Percentiles rank a stretch among this genome's conserved stretches.
Evolutionary conservation across 768 basidiomycete genomes (phyloP).

Genomic region (Hemileccinum rubropunctum): DNA sequence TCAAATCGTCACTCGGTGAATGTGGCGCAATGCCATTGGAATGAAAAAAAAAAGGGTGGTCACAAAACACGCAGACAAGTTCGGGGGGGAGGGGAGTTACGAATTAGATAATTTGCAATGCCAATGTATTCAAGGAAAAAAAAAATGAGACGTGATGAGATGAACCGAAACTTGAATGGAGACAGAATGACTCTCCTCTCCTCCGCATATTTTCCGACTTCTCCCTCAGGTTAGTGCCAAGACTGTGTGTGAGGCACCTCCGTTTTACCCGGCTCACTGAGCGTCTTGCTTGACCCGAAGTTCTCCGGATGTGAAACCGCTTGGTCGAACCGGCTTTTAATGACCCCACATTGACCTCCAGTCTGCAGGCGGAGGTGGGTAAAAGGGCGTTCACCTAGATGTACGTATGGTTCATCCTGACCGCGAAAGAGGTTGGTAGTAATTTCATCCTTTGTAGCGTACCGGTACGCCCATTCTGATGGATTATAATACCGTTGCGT

Average conservation of each 20-base stretch:
- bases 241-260: not conserved
- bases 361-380: not conserved
- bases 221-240: not conserved
- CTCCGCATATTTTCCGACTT: slow-evolving; percentile 6
- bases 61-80: slow-evolving; percentile 4
- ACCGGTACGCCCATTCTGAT: slow-evolving; percentile 30
- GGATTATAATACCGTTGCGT: not conserved
- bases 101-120: slow-evolving; percentile 28
- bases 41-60: slow-evolving; percentile 14
- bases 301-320: not conserved
- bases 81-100: slow-evolving; percentile 3
- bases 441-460: slow-evolving; percentile 31
- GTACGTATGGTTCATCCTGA: slow-evolving; percentile 13
- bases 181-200: not conserved
- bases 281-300: not conserved
- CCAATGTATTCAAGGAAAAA: not conserved
- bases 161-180: not conserved
- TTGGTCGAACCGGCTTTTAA: slow-evolving; percentile 3
- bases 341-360: slow-evolving; percentile 5
- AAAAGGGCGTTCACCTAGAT: not conserved
- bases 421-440: slow-evolving; percentile 23
- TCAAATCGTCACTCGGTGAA: slow-evolving; percentile 7
- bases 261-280: not conserved
- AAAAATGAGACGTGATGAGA: slow-evolving; percentile 8
- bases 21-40: slow-evolving; percentile 26